Evolutionary conservation across 768 basidiomycete genomes (phyloP), one percentile per base, ranked within the genome.

Genomic region (Paxillus ammoniavirescens): DNA sequence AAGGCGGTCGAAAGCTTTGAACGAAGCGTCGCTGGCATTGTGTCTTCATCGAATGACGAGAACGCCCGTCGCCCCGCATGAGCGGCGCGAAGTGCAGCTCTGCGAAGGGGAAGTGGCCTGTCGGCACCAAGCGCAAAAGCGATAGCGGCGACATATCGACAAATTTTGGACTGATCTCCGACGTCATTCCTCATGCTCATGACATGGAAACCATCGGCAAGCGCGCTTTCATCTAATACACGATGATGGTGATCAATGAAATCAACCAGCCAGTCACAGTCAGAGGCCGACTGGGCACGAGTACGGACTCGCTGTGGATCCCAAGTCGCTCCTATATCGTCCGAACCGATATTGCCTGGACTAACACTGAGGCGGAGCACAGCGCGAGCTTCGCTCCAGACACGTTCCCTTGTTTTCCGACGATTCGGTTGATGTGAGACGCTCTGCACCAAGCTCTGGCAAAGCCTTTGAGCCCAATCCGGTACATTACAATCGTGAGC

Each of bases 151-250:
- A 53, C 18, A 21, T 53, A 53, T 17, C n/a, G 9, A 10, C 44
- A 30, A 17, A 46, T 33, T 18, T 53, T 53, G 42, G 28, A 33
- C 8, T 18, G 35, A 43, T 42, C 30, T 5, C 28, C 28, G 23
- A 17, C 23, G 5, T 53, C 44, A 18, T 21, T n/a, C 43, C 54
- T 45, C 43, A 35, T 50, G 44, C 54, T 47, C 43, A 55, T 44
- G 21, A 47, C 46, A 26, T 43, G 52, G 35, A 55, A 48, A 45
- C 52, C 54, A 8, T 55, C 52, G 31, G 44, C n/a, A 38, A 55
- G 42, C 10, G 54, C 54, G 17, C 18, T 23, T 18, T 41, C 26
- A 47, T 55, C 36, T 30, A 31, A 33, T n/a, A 26, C 26, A n/a
- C 21, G 35, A 35, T 53, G 30, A 15, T 53, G 44, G 45, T 55